Evolutionary conservation across 2,329 filamentous ascomycete genomes (phyloP).

Genomic region (Botryotinia narcissicola): DNA sequence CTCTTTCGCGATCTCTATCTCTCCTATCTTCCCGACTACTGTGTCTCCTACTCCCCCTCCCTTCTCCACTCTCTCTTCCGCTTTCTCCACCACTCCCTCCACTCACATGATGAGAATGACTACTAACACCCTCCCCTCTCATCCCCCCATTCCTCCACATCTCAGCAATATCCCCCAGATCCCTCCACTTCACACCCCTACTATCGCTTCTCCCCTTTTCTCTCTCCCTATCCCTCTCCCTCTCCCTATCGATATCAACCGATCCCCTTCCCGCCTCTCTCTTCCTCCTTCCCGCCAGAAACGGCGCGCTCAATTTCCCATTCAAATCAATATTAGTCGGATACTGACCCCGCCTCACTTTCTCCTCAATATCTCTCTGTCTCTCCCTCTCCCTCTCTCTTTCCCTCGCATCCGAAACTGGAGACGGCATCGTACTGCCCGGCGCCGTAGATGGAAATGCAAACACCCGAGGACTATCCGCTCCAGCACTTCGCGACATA

Average conservation of each 20-base stretch:
- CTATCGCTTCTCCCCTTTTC: slow-evolving; percentile 25
- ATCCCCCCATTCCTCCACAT: slow-evolving; percentile 24
- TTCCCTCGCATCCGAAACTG: slow-evolving; percentile 20
- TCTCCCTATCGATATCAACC: slow-evolving; percentile 34
- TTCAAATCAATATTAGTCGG: slow-evolving; percentile 34
- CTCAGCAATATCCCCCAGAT: slow-evolving; percentile 19
- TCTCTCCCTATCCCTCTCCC: slow-evolving; percentile 38
- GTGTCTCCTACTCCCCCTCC: slow-evolving; percentile 22
- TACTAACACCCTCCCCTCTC: slow-evolving; percentile 20
- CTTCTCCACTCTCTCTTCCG: slow-evolving; percentile 23
- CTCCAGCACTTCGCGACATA: not conserved
- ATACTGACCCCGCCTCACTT: slow-evolving; percentile 27
- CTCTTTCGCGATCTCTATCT: slow-evolving; percentile 10
- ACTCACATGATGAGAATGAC: slow-evolving; percentile 8
- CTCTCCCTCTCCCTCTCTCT: slow-evolving; percentile 30
- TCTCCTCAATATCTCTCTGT: slow-evolving; percentile 34
- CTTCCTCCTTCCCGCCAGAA: slow-evolving; percentile 39
- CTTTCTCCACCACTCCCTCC: slow-evolving; percentile 19
- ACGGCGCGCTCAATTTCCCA: slow-evolving; percentile 36
- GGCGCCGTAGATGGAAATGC: slow-evolving; percentile 6
- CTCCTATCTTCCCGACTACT: slow-evolving; percentile 25
- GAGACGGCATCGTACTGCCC: slow-evolving; percentile 10
- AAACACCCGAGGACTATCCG: not conserved
- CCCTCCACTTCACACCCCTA: slow-evolving; percentile 18
- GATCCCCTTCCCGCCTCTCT: slow-evolving; percentile 27